Base-by-base conservation (phyloP, 176 grass and related monocot genomes). In the Oryza brachyantha region DNA sequence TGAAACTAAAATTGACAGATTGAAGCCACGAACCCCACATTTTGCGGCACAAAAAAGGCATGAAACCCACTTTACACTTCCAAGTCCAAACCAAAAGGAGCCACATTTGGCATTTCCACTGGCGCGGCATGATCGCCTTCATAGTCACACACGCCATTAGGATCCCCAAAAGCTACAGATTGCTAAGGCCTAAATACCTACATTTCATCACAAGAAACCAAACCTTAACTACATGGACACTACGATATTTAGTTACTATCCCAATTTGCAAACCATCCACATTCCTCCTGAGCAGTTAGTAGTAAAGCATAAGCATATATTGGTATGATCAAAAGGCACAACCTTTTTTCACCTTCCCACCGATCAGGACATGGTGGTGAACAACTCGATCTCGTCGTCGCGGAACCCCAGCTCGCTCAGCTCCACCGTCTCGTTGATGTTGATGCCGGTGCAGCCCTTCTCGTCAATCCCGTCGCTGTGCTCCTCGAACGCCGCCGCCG, bases 351-450 rank as follows among this genome's bases (percentile, higher is more conserved):
- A 24, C 37, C 17, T 45, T 16, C 38, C 41, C 34, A 72, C 22
- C 68, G 42, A 59, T 88, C 81, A 88, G 0, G 81, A 57, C 46
- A 81, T 66, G 29, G 64, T 55, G 17, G 43, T 65, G 42, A 89
- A 42, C 40, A 81, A 37, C 10, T 77, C 86, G 77, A 75, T 69
- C 42, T 84, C 86, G 64, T 89, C 82, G 13, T 80, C 17, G 64
- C 77, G 71, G 19, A 88, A 84, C 12, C 86, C 86, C 41, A 88
- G 54, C 25, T 88, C 86, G 42, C 81, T 75, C 61, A 88, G 81
- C 65, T 88, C 76, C 63, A 84, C 86, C 25, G 81, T 6, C 32
- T 84, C 71, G 57, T 83, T 87, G 45, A 87, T 45, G 85, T 77
- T 55, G 78, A 83, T 68, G 52, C 55, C 76, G 34, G 42, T 69